Base-by-base conservation (phyloP, 495 filamentous ascomycete genomes). In the Podospora fimiseda region DNA sequence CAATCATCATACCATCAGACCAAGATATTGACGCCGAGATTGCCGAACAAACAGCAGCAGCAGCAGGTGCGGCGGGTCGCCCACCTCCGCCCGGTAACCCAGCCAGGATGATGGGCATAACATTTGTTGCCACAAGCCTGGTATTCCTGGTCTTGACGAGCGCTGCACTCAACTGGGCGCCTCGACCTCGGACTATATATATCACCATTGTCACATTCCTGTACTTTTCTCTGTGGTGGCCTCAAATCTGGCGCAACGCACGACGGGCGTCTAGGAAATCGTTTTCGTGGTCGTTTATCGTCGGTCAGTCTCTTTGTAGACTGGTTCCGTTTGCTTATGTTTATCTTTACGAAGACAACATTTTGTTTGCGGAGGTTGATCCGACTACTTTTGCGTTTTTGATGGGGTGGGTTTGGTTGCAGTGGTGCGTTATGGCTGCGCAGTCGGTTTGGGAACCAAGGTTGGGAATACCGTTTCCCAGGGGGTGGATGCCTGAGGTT, bases 201-300 rank as follows among this genome's bases (percentile, higher is more conserved):
- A 77, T 85, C 56, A 85, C 89, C 63, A 53, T 70, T 2, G 60
- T 94, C 3, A 69, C 80, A 19, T 80, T 88, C 55, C 53, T 79
- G 54, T 95, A 95, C 57, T 80, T 95, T 24, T 95, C 90, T 18
- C 86, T 95, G 63, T 96, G 92, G 92, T 55, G 80, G 0, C 93
- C 93, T 0, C 93, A 98, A 64, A 90, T 96, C 59, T 81, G 85
- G 58, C 85, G 93, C 41, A 98, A 98, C 68, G 73, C 89, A 42
- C 82, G 87, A 69, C 86, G 93, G 20, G 96, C 96, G 67, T 94
- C 89, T 65, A 87, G 92, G 27, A 87, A 88, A 60, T 89, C 90
- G 2, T 75, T 96, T 3, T 77, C 82, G 4, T 95, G 89, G 89
- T 83, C 87, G 42, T 98, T 90, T 62, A 83, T 96, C 48, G 62